Evolutionary conservation across 495 filamentous ascomycete species (phyloP), one percentile per base, ranked within the genome.

Genomic region (Parathielavia appendiculata): DNA sequence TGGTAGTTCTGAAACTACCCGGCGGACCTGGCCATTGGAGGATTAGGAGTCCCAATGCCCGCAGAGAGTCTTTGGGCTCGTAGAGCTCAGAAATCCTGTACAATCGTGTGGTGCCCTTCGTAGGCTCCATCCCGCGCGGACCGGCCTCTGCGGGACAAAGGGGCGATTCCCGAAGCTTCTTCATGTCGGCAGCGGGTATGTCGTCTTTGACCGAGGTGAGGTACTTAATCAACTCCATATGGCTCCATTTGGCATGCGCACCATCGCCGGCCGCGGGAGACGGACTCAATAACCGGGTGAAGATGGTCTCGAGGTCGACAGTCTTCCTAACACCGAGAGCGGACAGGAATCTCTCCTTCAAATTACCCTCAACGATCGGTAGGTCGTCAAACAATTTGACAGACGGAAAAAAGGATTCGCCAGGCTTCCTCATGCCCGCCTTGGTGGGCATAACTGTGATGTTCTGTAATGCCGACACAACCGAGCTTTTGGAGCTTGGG

Each of bases 381-480:
- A 99, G 77, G 65, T 99, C 95, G 56, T 95, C 87, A 66, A 99
- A 99, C 9, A 97, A 76, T 63, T 89, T 92, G 20, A 97, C 95
- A 14, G 82, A 86, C n/a, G 85, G 81, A 67, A 99, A 96, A 70
- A 96, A 99, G 0, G 95, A 84, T 61, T 97, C 91, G 13, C 73
- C 72, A 20, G 95, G 95, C 65, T 82, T 87, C 62, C 79, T 88
- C 92, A 97, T 92, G 11, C 95, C 95, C 60, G 86, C 70, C 66
- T 86, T 96, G 0, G 95, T 97, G 0, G 95, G 95, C 58, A 99
- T 92, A 26, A 93, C 80, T 4, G 89, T 86, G 34, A 85, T 77
- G 23, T 79, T 74, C 43, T 81, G 78, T 11, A 97, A 73, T 9
- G 87, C 69, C 12, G 77, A 73, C 16, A 83, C 66, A 14, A 95